A percentile compares a stretch with the other conserved stretches of the same genome.
phyloP scores from a whole-genome alignment of 179 eudicot species.

The Monotropa hypopitys region DNA sequence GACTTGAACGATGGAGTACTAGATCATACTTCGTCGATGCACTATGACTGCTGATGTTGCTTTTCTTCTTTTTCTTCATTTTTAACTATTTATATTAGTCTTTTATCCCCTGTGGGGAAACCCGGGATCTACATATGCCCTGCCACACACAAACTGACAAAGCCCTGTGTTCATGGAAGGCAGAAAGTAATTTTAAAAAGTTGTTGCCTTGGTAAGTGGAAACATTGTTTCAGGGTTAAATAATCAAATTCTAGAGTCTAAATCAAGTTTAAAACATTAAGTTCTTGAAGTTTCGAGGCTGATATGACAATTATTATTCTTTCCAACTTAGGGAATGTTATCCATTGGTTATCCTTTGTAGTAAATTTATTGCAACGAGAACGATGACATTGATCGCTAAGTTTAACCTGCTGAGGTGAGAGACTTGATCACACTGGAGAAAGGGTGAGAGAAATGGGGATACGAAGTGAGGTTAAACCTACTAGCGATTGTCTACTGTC shows the following conservation, averaged over 20 bases:
- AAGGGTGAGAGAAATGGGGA: neutral
- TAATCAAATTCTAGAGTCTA: neutral
- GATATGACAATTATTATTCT: neutral
- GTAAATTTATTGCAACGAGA: neutral
- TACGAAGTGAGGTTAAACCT: neutral
- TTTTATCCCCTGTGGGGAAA: neutral
- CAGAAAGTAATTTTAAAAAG: neutral
- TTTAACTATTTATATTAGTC: neutral
- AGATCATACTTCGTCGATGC: neutral
- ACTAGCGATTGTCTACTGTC: neutral
- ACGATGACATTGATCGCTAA: neutral
- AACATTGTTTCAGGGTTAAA: neutral
- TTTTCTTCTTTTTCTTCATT: no score
- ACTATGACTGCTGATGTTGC: neutral
- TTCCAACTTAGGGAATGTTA: neutral
- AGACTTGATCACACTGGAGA: neutral
- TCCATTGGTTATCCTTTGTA: neutral
- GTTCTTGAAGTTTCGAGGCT: neutral
- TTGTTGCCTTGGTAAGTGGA: neutral
- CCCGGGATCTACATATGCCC: neutral
- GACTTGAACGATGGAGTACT: neutral
- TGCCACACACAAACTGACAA: neutral
- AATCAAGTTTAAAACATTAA: neutral
- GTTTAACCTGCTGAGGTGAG: neutral
- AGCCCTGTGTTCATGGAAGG: neutral